Percentiles rank a stretch among this genome's conserved stretches.
Conservation (phyloP, 768 basidiomycete genomes). For the Xerocomellus amylosporus region DNA sequence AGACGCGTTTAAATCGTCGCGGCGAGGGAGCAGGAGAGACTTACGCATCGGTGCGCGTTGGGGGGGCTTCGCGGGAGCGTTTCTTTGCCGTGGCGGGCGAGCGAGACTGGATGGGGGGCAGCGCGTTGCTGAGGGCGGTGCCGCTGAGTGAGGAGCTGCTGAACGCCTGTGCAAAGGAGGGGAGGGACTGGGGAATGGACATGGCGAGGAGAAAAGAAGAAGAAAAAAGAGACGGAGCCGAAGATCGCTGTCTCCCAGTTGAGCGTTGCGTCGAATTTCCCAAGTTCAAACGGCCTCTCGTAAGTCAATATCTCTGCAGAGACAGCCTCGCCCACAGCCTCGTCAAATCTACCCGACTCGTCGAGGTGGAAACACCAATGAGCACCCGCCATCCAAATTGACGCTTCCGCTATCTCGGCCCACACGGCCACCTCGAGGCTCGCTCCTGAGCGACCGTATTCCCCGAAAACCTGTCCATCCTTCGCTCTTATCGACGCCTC, state of each 20-base stretch:
- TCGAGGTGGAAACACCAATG: slow-evolving; percentile 9
- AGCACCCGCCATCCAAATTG: background rate
- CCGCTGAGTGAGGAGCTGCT: slow-evolving; percentile 52
- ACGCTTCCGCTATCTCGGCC: slow-evolving; percentile 3
- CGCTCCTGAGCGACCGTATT: too few relatives aligned
- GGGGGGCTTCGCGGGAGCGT: slow-evolving; percentile 43
- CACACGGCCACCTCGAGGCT: slow-evolving; percentile 6
- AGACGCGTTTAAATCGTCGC: slow-evolving; percentile 12
- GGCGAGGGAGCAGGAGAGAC: slow-evolving; percentile 22
- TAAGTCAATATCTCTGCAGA: background rate
- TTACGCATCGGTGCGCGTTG: slow-evolving; percentile 40
- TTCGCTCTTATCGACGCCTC: slow-evolving; percentile 4
- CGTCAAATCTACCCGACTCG: too few relatives aligned
- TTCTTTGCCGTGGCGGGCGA: slow-evolving; percentile 36
- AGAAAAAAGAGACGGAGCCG: slow-evolving; percentile 15
- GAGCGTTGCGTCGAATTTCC: background rate
- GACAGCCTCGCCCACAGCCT: background rate
- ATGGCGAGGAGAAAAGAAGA: slow-evolving; percentile 26
- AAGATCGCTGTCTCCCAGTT: background rate
- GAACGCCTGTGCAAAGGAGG: slow-evolving; percentile 79
- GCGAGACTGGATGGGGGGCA: slow-evolving; percentile 63
- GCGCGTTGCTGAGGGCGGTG: slow-evolving; percentile 51
- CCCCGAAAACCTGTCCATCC: background rate
- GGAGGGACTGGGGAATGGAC: slow-evolving; percentile 61
- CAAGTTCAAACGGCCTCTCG: background rate